Percentiles rank a stretch among this genome's conserved stretches.
These are phyloP conservation scores for Citrus reticulata DNA, from an alignment of 345 rosid genomes.

Conservation along the genomic window DNA sequence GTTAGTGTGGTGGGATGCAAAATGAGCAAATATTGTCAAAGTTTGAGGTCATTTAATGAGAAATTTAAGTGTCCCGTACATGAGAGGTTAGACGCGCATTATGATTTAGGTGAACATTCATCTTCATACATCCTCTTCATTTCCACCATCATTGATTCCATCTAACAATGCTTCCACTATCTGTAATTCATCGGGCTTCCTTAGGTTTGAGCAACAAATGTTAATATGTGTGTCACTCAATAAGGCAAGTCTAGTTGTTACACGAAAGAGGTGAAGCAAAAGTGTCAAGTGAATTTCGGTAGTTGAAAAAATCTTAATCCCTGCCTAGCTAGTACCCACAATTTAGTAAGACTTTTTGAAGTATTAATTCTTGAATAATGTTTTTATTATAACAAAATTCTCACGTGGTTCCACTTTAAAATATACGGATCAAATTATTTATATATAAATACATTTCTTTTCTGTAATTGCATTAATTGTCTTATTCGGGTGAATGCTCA, in stretches of 20 bases:
- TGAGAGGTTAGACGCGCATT: background rate
- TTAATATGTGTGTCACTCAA: background rate
- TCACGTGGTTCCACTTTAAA: no score
- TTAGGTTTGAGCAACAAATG: background rate
- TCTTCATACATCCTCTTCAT: background rate
- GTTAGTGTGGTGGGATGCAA: slow-evolving; percentile 6
- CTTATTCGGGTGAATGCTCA: no score
- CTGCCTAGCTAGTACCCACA: background rate
- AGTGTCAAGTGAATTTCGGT: background rate
- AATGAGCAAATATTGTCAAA: background rate
- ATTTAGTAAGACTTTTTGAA: no score
- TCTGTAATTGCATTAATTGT: no score
- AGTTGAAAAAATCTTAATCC: background rate
- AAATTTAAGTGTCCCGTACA: background rate
- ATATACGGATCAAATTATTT: no score
- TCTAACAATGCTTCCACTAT: background rate
- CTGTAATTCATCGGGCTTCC: background rate
- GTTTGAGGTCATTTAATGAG: background rate
- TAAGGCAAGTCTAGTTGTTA: background rate
- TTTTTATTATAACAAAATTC: no score
- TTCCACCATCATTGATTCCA: background rate
- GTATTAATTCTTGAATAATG: no score
- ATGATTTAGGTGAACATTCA: slow-evolving; percentile 11
- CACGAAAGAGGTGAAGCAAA: background rate
- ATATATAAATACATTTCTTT: no score